Evolutionary conservation across 768 basidiomycete genomes (phyloP), one percentile per base, ranked within the genome.

Genomic region (Hypsizygus marmoreus): DNA sequence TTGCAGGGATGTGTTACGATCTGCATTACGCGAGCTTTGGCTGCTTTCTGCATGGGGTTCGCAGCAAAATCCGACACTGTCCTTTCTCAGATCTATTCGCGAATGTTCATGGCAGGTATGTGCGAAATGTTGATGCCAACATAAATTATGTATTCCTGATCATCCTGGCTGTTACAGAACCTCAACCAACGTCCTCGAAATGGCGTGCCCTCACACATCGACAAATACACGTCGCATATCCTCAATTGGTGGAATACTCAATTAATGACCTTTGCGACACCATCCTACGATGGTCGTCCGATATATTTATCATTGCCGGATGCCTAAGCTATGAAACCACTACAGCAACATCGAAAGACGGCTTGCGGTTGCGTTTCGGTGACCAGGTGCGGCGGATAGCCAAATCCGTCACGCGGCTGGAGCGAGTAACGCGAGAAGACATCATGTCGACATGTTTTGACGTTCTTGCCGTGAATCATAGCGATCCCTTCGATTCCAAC

Each of bases 361-460:
- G 59, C 23, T 55, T 71, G 9, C 75, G 76, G 38, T 57, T 66
- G 4, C 74, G 75, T 19, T 85, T 82, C 49, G 73, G 74, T 19
- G 67, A 80, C 24, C 85, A 86, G 57, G 76, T 89, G 7, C 76
- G 75, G 16, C 76, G 84, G 13, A 82, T 91, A 32, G 80, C 86
- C 9, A 77, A 75, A 41, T 73, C 84, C 0, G 83, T 82, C 16
- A 77, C 78, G 58, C 74, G 74, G 47, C 68, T 91, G 23, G 84
- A 85, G 9, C 76, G 72, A 38, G 79, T 87, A 30, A 76, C 79
- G 26, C 71, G 79, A 38, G 86, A 91, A 55, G 87, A 88, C 49
- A 87, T 88, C 56, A 77, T 91, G 71, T 86, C 83, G 2, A 85
- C 87, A 2, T 81, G 76, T 46, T 91, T 90, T 55, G 85, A 90